Conservation (phyloP, 2,329 filamentous ascomycete species). For the Claviceps humidiphila region DNA sequence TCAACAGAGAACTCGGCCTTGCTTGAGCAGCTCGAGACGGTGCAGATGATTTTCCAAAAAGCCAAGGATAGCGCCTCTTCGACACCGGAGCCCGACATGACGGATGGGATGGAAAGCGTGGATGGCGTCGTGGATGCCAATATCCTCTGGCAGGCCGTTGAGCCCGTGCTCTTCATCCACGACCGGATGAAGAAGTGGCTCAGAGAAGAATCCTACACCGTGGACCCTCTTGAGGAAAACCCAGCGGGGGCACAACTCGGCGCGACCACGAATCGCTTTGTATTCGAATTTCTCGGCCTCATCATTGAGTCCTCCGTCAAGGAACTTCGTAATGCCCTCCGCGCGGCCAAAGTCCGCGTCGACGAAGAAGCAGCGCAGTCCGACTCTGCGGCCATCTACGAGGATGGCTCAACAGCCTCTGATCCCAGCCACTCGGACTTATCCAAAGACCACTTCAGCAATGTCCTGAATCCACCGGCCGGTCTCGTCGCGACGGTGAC, state of each 20-base stretch:
- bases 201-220: slow-evolving; percentile 52
- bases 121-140: slow-evolving; percentile 10
- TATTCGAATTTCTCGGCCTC: slow-evolving; percentile 73
- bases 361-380: slow-evolving; percentile 31
- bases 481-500: slow-evolving; percentile 16
- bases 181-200: slow-evolving; percentile 28
- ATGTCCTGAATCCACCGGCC: slow-evolving; percentile 35
- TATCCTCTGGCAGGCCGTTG: slow-evolving; percentile 71
- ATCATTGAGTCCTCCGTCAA: slow-evolving; percentile 82
- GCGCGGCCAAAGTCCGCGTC: slow-evolving; percentile 16
- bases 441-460: slow-evolving; percentile 70
- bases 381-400: slow-evolving; percentile 45
- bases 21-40: slow-evolving; percentile 14
- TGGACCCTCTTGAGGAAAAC: slow-evolving; percentile 8
- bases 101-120: slow-evolving; percentile 1
- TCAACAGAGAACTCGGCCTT: slow-evolving; percentile 12
- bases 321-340: slow-evolving; percentile 64
- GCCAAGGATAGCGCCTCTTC: slow-evolving; percentile 10
- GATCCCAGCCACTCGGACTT: slow-evolving; percentile 67
- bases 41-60: slow-evolving; percentile 15
- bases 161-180: slow-evolving; percentile 56
- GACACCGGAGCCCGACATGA: slow-evolving; percentile 5
- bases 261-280: slow-evolving; percentile 81
- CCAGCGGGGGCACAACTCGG: slow-evolving; percentile 12
- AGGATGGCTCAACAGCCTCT: slow-evolving; percentile 57